Evolutionary conservation across 306 rosid species (phyloP), one percentile per base, ranked within the genome.

Genomic region (Gillenia trifoliata): DNA sequence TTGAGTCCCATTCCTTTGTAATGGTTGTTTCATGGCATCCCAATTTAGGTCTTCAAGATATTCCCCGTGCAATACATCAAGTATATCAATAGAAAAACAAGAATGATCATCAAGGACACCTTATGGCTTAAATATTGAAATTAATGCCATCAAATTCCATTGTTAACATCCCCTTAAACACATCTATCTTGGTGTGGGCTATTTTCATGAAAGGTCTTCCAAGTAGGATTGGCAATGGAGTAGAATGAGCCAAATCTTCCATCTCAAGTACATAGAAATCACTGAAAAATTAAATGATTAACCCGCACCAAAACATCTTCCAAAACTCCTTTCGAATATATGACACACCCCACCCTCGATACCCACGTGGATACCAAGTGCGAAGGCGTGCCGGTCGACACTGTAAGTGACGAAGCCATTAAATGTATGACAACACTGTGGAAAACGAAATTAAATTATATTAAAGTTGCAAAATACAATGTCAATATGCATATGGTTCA

Each of bases 31-130:
- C 22, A 50, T 5, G 7, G n/a, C 2, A 4, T 50, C 22, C 1
- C 4, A 0, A 4, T 50, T 4, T 5, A 50, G 3, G 7, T 0
- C 0, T 0, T 50, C 23, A 1, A 50, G n/a, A 17, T 2, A 50
- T 1, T 50, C n/a, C 4, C 8, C 15, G n/a, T 0, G 23, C 19
- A 50, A 17, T 0, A 7, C 3, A 50, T 50, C 56, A 4, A 17
- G 6, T 13, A 50, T 1, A 5, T 50, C 56, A 50, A 50, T 17
- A 3, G 7, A 50, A 3, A 50, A 50, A 17, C 56, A 50, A 13
- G 23, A 50, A 15, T 50, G 56, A 13, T 50, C 7, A 50, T 50
- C 56, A 2, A 3, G 3, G 19, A 50, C 15, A 50, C n/a, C 7
- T 50, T 0, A 50, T 50, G 0, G 23, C 22, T 13, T 50, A 50